These are phyloP conservation scores for Capsicum baccatum DNA, from an alignment of 257 asterid genomes.

Conservation along the genomic window DNA sequence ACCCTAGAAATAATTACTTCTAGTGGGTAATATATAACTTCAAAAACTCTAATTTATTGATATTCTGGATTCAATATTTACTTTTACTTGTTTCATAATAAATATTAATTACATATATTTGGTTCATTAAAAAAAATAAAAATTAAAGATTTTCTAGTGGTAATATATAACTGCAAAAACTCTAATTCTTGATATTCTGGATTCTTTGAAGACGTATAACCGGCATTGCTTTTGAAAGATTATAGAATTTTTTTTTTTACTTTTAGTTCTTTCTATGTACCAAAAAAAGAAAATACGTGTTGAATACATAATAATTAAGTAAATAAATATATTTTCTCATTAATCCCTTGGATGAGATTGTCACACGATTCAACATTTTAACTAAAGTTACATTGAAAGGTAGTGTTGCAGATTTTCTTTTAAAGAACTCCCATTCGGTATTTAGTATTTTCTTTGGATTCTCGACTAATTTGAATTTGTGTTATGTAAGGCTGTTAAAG, in stretches of 20 bases:
- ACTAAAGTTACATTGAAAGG: not conserved
- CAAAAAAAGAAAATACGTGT: no score
- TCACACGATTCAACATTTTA: not conserved
- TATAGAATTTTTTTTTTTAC: no score
- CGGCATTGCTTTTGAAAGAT: no score
- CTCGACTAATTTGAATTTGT: no score
- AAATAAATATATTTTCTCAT: not conserved
- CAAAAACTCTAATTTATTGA: not conserved
- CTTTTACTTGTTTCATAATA: not conserved
- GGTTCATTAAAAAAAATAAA: not conserved
- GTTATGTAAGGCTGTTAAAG: not conserved
- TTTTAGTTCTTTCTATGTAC: no score
- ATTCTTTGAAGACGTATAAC: no score
- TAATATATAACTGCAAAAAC: no score
- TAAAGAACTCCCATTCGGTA: no score
- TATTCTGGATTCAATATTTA: not conserved
- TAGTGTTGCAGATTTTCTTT: not conserved
- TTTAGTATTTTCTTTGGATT: not conserved
- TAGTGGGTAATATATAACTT: not conserved
- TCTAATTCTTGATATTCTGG: no score
- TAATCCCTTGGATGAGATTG: not conserved
- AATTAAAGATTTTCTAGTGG: no score
- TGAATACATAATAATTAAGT: no score
- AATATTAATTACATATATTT: not conserved
- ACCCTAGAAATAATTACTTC: constrained; percentile 4